Conservation (phyloP, 441 rosid species). For the Gossypium trilobum region DNA sequence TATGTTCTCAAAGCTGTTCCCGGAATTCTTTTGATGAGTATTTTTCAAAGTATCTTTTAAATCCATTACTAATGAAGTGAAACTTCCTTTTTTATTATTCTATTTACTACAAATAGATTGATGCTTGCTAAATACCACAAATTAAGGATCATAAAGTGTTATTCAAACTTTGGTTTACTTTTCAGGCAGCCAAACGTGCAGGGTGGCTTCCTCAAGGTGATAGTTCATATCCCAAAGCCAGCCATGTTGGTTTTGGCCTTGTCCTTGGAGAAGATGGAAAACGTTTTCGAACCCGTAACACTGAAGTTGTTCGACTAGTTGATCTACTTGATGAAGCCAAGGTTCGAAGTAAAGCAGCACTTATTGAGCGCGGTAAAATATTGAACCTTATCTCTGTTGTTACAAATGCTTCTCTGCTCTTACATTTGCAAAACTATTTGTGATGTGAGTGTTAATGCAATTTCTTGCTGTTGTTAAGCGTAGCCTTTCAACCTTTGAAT, state of each 20-base stretch:
- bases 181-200: conserved; percentile 72
- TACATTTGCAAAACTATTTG: conserved; percentile 4
- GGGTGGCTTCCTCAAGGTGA: conserved; percentile 71
- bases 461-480: neutral
- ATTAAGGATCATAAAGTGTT: neutral
- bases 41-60: neutral
- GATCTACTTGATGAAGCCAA: conserved; percentile 94
- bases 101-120: neutral
- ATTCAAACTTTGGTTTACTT: conserved; percentile 15
- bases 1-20: conserved; percentile 26
- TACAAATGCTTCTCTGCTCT: conserved; percentile 6
- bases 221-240: conserved; percentile 46
- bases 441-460: neutral
- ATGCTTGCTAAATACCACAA: neutral
- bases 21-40: conserved; percentile 2
- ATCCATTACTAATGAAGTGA: neutral
- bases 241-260: conserved; percentile 84
- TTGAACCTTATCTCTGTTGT: conserved; percentile 5
- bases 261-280: conserved; percentile 87
- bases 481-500: neutral
- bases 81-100: neutral
- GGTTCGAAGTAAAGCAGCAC: conserved; percentile 56
- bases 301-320: conserved; percentile 81
- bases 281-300: conserved; percentile 70
- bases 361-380: conserved; percentile 67